Conservation (phyloP, 768 basidiomycete species). For the Kwoniella heveanensis region DNA sequence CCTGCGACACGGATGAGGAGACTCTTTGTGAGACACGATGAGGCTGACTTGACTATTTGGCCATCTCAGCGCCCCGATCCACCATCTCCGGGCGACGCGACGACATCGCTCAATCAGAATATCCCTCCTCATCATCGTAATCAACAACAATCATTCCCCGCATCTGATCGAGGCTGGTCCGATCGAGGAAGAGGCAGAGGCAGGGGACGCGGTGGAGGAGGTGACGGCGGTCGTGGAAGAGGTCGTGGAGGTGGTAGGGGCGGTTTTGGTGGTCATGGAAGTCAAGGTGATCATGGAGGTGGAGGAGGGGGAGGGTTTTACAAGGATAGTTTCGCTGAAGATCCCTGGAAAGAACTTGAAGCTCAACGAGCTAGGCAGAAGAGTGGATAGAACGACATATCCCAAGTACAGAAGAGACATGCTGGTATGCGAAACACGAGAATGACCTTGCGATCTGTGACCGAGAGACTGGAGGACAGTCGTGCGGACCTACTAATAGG, state of each 20-base stretch:
- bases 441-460: too few relatives aligned
- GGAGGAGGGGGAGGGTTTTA: conserved; percentile 30
- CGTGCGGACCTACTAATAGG: too few relatives aligned
- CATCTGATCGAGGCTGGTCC: not conserved
- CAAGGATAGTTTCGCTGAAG: conserved; percentile 38
- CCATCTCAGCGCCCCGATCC: conserved; percentile 15
- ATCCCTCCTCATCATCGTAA: conserved; percentile 7
- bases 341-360: conserved; percentile 40
- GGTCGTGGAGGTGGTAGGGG: conserved; percentile 13
- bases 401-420: too few relatives aligned
- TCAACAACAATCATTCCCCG: conserved; percentile 9
- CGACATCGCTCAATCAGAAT: not conserved
- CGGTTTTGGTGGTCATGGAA: conserved; percentile 20
- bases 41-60: not conserved
- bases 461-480: too few relatives aligned
- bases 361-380: not conserved
- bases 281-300: not conserved
- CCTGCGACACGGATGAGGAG: too few relatives aligned
- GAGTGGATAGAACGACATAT: not conserved
- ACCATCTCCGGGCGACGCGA: conserved; percentile 11
- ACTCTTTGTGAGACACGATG: too few relatives aligned
- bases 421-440: too few relatives aligned
- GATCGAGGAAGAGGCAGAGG: conserved; percentile 6
- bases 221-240: conserved; percentile 7
- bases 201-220: conserved; percentile 1